Evolutionary conservation across 352 stramenopile genomes (phyloP).

Genomic region (Phytophthora pistaciae): DNA sequence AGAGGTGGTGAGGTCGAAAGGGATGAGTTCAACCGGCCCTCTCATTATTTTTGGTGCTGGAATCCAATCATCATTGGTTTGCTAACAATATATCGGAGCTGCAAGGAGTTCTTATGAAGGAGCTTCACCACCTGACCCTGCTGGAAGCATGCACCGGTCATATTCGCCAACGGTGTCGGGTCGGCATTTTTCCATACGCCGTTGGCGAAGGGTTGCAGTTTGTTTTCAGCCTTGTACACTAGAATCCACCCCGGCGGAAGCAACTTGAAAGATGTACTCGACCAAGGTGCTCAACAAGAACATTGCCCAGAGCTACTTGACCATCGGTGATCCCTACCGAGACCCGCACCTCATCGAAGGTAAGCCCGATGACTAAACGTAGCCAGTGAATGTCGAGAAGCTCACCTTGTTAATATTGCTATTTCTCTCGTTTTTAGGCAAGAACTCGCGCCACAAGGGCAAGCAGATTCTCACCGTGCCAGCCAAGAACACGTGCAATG

Average conservation of each 20-base stretch:
- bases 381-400: not conserved
- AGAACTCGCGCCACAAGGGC: slow-evolving; percentile 75
- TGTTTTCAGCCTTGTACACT: slow-evolving; percentile 11
- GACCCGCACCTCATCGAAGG: slow-evolving; percentile 78
- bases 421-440: slow-evolving; percentile 39
- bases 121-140: slow-evolving; percentile 24
- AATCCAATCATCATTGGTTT: not conserved
- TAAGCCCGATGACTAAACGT: slow-evolving; percentile 3
- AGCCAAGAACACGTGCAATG: slow-evolving; percentile 83
- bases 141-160: not conserved
- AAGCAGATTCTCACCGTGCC: slow-evolving; percentile 81
- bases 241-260: slow-evolving; percentile 2
- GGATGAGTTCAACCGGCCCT: not conserved
- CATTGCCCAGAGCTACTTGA: slow-evolving; percentile 81
- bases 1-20: not conserved
- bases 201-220: slow-evolving; percentile 15
- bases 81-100: slow-evolving; percentile 26
- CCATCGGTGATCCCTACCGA: slow-evolving; percentile 79
- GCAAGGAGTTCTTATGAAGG: slow-evolving; percentile 21
- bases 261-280: slow-evolving; percentile 63
- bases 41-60: slow-evolving; percentile 18
- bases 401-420: not conserved
- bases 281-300: slow-evolving; percentile 89
- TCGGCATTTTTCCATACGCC: slow-evolving; percentile 11
- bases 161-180: not conserved